These are phyloP conservation scores for Xylaria sp. DNA, from an alignment of 2,329 filamentous ascomycete species.

Conservation along the genomic window DNA sequence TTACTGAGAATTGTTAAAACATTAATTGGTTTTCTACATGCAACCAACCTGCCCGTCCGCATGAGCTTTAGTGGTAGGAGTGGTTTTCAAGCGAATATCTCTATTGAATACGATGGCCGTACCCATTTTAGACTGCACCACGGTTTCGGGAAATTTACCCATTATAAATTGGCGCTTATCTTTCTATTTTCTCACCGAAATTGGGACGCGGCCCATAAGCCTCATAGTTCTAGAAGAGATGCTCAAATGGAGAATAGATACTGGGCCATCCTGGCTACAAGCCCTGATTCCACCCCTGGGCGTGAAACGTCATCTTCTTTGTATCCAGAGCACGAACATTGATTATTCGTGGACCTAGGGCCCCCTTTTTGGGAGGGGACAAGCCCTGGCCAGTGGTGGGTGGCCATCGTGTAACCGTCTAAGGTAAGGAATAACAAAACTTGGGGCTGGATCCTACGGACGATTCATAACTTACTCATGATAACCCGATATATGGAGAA, in stretches of 20 bases:
- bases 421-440: not conserved
- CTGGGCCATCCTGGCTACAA: not conserved
- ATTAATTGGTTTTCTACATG: not conserved
- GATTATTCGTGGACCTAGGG: not conserved
- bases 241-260: not conserved
- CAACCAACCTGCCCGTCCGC: constrained; percentile 34
- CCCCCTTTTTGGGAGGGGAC: not conserved
- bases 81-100: constrained; percentile 31
- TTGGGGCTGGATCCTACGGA: not conserved
- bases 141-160: constrained; percentile 13
- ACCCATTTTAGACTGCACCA: constrained; percentile 14
- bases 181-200: constrained; percentile 22
- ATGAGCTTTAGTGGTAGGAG: constrained; percentile 35
- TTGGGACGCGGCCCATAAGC: constrained; percentile 14
- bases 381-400: not conserved
- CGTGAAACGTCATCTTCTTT: constrained; percentile 2
- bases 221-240: not conserved
- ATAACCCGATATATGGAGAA: not conserved
- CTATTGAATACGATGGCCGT: constrained; percentile 17
- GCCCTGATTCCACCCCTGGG: not conserved
- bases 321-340: not conserved
- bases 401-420: not conserved
- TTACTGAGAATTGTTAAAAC: not conserved
- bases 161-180: not conserved
- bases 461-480: not conserved